These are phyloP conservation scores for Fistulinella cinereoalba DNA, from an alignment of 1,284 basidiomycete genomes.

Conservation along the genomic window DNA sequence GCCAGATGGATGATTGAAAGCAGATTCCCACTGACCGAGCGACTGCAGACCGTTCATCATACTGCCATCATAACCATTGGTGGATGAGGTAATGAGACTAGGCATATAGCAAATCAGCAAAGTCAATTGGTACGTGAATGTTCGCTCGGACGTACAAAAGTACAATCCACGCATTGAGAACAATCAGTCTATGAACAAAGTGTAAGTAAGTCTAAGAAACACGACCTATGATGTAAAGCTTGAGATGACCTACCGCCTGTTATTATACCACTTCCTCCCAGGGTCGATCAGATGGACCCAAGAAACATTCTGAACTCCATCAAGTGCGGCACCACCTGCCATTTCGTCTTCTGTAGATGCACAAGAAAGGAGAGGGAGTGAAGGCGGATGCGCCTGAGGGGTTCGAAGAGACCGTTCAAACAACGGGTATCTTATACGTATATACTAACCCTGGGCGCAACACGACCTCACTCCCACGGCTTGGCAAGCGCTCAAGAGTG, in stretches of 20 bases:
- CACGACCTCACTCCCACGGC: not conserved
- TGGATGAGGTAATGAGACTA: slow-evolving; percentile 74
- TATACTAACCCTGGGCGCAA: slow-evolving; percentile 17
- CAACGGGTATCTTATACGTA: not conserved
- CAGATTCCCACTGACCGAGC: slow-evolving; percentile 55
- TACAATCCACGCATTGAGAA: slow-evolving; percentile 65
- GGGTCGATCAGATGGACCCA: slow-evolving; percentile 62
- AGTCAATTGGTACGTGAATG: not conserved
- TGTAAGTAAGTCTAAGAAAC: no score
- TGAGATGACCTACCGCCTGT: slow-evolving; percentile 61
- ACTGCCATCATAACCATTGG: slow-evolving; percentile 73
- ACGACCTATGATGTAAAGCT: no score
- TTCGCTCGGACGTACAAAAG: slow-evolving; percentile 47
- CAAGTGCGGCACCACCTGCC: slow-evolving; percentile 42
- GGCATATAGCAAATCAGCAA: slow-evolving; percentile 1
- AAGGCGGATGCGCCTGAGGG: slow-evolving; percentile 7
- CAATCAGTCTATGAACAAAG: slow-evolving; percentile 53
- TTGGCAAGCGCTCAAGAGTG: slow-evolving; percentile 1
- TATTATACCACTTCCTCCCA: slow-evolving; percentile 68
- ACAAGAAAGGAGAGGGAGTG: slow-evolving; percentile 19
- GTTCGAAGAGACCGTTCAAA: not conserved
- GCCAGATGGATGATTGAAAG: slow-evolving; percentile 55
- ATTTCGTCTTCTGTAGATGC: slow-evolving; percentile 38
- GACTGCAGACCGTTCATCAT: slow-evolving; percentile 78
- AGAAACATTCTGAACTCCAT: slow-evolving; percentile 31